Evolutionary conservation across 208 protist genomes (phyloP).

Genomic region (Phytomonas serpens): DNA sequence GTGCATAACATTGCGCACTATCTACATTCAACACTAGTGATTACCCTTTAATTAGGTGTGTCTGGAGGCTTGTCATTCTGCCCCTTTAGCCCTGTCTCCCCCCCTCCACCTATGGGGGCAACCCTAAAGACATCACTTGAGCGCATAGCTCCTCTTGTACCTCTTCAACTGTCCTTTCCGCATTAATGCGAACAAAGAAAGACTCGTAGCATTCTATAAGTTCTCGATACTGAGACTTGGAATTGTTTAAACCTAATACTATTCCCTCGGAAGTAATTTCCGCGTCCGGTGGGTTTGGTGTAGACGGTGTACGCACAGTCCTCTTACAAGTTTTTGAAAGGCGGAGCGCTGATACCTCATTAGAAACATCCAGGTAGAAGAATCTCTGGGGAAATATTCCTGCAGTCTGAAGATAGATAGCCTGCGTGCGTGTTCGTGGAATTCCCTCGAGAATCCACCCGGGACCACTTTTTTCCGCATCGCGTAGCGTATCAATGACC

Average conservation of each 20-base stretch:
- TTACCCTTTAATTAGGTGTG: not conserved
- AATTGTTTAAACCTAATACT: slow-evolving; percentile 30
- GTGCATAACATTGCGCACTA: not conserved
- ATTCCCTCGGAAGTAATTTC: slow-evolving; percentile 34
- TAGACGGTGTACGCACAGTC: not conserved
- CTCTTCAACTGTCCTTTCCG: slow-evolving; percentile 17
- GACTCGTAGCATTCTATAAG: slow-evolving; percentile 44
- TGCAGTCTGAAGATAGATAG: slow-evolving; percentile 62
- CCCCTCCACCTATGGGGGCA: slow-evolving; percentile 18
- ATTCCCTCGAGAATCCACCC: slow-evolving; percentile 87
- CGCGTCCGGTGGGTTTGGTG: not conserved
- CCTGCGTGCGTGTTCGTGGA: slow-evolving; percentile 57
- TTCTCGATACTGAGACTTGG: slow-evolving; percentile 36
- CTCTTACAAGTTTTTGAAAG: not conserved
- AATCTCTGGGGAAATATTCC: slow-evolving; percentile 61
- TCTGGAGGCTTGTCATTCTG: not conserved
- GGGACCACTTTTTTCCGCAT: slow-evolving; percentile 23
- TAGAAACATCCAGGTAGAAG: slow-evolving; percentile 48
- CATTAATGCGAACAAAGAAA: slow-evolving; percentile 48
- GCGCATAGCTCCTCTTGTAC: slow-evolving; percentile 42
- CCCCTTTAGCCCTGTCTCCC: not conserved
- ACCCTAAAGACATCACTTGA: slow-evolving; percentile 30
- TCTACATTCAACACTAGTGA: not conserved
- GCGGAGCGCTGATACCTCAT: slow-evolving; percentile 1
- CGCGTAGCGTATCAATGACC: slow-evolving; percentile 37